Evolutionary conservation across 1,139 yeast genomes (phyloP).

Genomic region (Schwanniomyces etchellsii): DNA sequence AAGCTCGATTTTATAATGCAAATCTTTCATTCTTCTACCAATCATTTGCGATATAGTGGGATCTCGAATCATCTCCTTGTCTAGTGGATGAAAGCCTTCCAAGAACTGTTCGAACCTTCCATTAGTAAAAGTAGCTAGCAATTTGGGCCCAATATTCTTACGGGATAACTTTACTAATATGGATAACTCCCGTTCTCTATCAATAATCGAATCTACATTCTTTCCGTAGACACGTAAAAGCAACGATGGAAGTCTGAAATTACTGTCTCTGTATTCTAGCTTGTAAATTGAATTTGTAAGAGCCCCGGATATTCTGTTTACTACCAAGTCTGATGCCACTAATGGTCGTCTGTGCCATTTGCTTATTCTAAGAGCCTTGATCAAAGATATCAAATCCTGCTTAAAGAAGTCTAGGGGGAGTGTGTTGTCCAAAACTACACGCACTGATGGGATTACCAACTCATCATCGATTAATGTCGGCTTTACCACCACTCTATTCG

Average conservation of each 20-base stretch:
- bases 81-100: slow-evolving; percentile 71
- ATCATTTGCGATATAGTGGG: slow-evolving; percentile 76
- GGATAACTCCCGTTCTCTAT: slow-evolving; percentile 73
- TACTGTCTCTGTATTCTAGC: slow-evolving; percentile 38
- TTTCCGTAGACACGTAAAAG: slow-evolving; percentile 87
- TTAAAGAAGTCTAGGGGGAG: slow-evolving; percentile 81
- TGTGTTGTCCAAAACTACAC: slow-evolving; percentile 55
- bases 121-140: slow-evolving; percentile 82
- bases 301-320: slow-evolving; percentile 77
- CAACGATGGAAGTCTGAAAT: slow-evolving; percentile 35
- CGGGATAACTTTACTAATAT: slow-evolving; percentile 68
- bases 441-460: slow-evolving; percentile 31
- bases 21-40: slow-evolving; percentile 94
- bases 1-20: slow-evolving; percentile 76
- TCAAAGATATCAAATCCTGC: slow-evolving; percentile 66
- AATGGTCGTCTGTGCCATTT: slow-evolving; percentile 64
- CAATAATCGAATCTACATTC: slow-evolving; percentile 80
- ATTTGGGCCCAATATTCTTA: slow-evolving; percentile 80
- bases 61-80: slow-evolving; percentile 66
- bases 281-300: slow-evolving; percentile 85
- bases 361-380: slow-evolving; percentile 60
- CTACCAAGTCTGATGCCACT: slow-evolving; percentile 40
- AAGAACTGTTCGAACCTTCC: slow-evolving; percentile 92
- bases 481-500: slow-evolving; percentile 19
- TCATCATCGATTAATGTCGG: slow-evolving; percentile 25